Percentiles rank a stretch among this genome's conserved stretches.
phyloP scores from a whole-genome alignment of 2,329 filamentous ascomycete genomes.

The Neofusicoccum cordaticola region DNA sequence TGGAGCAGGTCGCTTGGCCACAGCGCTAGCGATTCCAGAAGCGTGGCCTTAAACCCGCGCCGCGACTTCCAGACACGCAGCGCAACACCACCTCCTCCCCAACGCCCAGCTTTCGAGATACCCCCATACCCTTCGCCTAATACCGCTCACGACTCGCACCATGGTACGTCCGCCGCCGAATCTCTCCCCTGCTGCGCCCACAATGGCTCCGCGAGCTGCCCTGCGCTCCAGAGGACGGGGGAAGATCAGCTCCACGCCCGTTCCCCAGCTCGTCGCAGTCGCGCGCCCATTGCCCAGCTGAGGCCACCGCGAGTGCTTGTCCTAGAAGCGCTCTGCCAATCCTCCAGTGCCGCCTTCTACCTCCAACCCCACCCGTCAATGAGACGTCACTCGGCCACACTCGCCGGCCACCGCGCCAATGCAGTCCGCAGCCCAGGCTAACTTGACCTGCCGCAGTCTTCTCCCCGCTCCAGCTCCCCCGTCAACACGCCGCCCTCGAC shows the following conservation, averaged over 20 bases:
- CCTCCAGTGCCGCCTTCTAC: background rate
- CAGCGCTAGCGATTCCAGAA: constrained; percentile 15
- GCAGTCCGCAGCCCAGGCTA: background rate
- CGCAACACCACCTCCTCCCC: constrained; percentile 7
- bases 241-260: background rate
- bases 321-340: background rate
- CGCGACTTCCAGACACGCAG: constrained; percentile 6
- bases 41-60: constrained; percentile 11
- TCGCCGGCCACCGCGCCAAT: background rate
- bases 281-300: background rate
- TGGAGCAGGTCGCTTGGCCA: background rate
- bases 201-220: background rate
- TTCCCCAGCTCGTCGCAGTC: background rate
- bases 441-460: constrained; percentile 25
- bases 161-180: background rate
- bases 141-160: background rate
- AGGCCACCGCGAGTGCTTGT: background rate
- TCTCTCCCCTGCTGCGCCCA: background rate
- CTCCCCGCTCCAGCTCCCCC: constrained; percentile 37
- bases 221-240: background rate
- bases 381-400: background rate
- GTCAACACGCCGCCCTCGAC: constrained; percentile 43
- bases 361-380: background rate
- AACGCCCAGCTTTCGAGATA: constrained; percentile 8
- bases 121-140: background rate